Percentiles rank a stretch among this genome's conserved stretches.
Evolutionary conservation across 1,139 yeast genomes (phyloP).

Genomic region (Geotrichum bryndzae): DNA sequence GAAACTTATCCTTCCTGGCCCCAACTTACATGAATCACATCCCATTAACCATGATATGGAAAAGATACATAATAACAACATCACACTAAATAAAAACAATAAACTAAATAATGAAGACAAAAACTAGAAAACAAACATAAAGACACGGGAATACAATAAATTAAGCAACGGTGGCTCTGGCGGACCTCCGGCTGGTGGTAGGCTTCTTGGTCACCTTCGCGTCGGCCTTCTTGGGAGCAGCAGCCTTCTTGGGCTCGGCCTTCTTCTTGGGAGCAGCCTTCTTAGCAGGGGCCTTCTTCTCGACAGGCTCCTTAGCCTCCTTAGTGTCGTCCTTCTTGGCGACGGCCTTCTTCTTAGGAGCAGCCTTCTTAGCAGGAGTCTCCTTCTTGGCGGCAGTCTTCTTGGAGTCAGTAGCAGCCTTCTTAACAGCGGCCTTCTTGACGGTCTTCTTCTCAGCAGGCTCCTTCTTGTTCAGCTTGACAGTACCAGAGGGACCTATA

Average conservation of each 20-base stretch:
- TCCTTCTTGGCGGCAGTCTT: slow-evolving; percentile 49
- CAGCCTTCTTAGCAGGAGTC: slow-evolving; percentile 47
- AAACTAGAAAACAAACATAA: not conserved
- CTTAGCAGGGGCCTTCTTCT: slow-evolving; percentile 29
- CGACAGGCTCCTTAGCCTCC: slow-evolving; percentile 30
- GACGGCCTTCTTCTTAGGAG: slow-evolving; percentile 68
- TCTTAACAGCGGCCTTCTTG: slow-evolving; percentile 29
- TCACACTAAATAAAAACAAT: not conserved
- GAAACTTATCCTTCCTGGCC: not conserved
- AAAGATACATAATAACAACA: not conserved
- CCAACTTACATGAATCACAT: not conserved
- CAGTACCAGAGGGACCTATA: slow-evolving; percentile 57
- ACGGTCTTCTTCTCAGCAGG: slow-evolving; percentile 25
- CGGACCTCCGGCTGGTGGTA: slow-evolving; percentile 20
- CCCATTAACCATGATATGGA: not conserved
- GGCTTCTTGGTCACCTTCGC: slow-evolving; percentile 26
- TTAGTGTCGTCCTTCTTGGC: slow-evolving; percentile 25
- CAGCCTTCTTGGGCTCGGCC: slow-evolving; percentile 30
- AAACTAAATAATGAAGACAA: not conserved
- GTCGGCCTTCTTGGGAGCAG: slow-evolving; percentile 26
- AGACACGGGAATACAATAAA: not conserved
- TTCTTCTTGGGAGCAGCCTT: slow-evolving; percentile 27
- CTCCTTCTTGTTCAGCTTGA: slow-evolving; percentile 50
- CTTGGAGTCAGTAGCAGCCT: slow-evolving; percentile 21
- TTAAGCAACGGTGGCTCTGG: not conserved